Percentiles rank a stretch among this genome's conserved stretches.
These are phyloP conservation scores for Magnusiomyces magnusii DNA, from an alignment of 1,139 yeast genomes.

Conservation along the genomic window DNA sequence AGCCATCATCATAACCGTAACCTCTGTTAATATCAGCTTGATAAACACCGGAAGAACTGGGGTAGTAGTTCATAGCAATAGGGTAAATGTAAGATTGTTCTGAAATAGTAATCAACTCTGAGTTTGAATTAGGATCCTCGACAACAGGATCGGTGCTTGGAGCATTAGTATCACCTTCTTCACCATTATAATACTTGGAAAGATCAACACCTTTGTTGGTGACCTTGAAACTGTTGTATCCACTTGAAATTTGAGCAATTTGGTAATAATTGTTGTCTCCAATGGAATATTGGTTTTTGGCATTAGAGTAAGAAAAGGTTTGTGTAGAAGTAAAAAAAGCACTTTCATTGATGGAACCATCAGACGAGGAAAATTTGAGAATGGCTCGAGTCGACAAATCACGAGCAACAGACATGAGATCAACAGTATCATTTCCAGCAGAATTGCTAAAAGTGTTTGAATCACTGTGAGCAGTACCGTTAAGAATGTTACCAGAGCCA, in stretches of 20 bases:
- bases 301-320: slow-evolving; percentile 14
- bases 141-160: slow-evolving; percentile 8
- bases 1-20: slow-evolving; percentile 11
- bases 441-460: slow-evolving; percentile 9
- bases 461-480: slow-evolving; percentile 10
- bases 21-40: slow-evolving; percentile 14
- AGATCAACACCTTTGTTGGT: slow-evolving; percentile 11
- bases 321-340: slow-evolving; percentile 14
- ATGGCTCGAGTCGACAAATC: slow-evolving; percentile 14
- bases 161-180: slow-evolving; percentile 7
- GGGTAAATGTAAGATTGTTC: slow-evolving; percentile 16
- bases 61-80: slow-evolving; percentile 11
- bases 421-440: slow-evolving; percentile 8
- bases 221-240: slow-evolving; percentile 10
- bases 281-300: slow-evolving; percentile 12
- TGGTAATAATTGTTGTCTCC: slow-evolving; percentile 8
- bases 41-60: not conserved
- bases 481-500: slow-evolving; percentile 23
- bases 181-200: slow-evolving; percentile 5
- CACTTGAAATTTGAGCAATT: slow-evolving; percentile 14
- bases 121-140: slow-evolving; percentile 9
- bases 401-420: slow-evolving; percentile 11
- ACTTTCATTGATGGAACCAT: slow-evolving; percentile 6
- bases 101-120: slow-evolving; percentile 8
- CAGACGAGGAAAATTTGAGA: slow-evolving; percentile 11